Percentiles rank a stretch among this genome's conserved stretches.
These are phyloP conservation scores for Saccharomyces hybrid DNA, from an alignment of 1,139 yeast species.

Conservation along the genomic window DNA sequence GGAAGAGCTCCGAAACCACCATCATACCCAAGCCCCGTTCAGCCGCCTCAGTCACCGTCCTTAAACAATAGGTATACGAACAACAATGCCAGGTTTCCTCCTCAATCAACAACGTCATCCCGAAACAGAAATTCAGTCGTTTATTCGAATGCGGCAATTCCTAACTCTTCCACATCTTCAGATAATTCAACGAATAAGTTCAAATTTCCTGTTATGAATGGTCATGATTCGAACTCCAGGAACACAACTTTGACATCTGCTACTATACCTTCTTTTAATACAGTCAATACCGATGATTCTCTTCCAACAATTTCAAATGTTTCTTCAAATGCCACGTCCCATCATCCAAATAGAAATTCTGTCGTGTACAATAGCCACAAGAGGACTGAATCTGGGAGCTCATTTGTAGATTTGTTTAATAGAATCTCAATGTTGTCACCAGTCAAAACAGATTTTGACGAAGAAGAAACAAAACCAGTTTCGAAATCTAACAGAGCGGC, in stretches of 20 bases:
- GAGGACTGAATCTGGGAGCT: conserved; percentile 27
- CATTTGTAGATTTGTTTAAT: conserved; percentile 29
- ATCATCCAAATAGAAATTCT: conserved; percentile 7
- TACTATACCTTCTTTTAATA: neutral
- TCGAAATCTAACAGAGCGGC: neutral
- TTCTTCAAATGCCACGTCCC: neutral
- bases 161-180: neutral
- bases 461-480: neutral
- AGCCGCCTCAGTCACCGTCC: conserved; percentile 28
- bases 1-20: conserved; percentile 59
- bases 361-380: conserved; percentile 17
- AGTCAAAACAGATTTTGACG: conserved; percentile 5
- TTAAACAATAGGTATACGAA: neutral
- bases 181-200: neutral
- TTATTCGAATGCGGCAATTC: neutral
- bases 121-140: conserved; percentile 5
- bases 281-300: neutral
- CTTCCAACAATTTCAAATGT: neutral
- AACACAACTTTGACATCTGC: neutral
- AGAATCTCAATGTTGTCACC: conserved; percentile 28
- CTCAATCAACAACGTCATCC: conserved; percentile 1
- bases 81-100: neutral
- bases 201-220: neutral
- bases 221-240: neutral
- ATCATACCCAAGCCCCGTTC: conserved; percentile 40